phyloP scores from a whole-genome alignment of 2,329 filamentous ascomycete genomes.

The Waltergamsia citrina region DNA sequence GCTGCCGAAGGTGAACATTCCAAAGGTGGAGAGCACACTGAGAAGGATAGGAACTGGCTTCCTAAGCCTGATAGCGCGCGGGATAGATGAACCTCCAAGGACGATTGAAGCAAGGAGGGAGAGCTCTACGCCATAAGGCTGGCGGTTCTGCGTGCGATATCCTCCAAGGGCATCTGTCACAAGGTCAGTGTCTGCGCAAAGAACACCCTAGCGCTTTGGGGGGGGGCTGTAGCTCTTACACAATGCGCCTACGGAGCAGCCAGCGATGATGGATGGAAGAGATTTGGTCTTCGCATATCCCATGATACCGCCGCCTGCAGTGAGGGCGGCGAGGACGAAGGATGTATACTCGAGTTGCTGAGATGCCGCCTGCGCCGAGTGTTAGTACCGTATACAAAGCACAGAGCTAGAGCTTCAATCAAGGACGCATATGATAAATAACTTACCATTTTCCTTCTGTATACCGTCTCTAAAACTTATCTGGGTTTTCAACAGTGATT shows the following conservation, averaged over 20 bases:
- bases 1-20: slow-evolving; percentile 69
- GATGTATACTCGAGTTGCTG: slow-evolving; percentile 47
- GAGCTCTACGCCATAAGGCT: slow-evolving; percentile 78
- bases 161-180: slow-evolving; percentile 63
- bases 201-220: not conserved
- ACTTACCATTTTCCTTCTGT: too few species aligned
- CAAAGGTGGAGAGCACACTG: slow-evolving; percentile 70
- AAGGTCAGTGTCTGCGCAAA: slow-evolving; percentile 2
- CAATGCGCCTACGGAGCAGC: slow-evolving; percentile 65
- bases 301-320: slow-evolving; percentile 76
- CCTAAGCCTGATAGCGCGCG: slow-evolving; percentile 69
- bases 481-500: too few species aligned
- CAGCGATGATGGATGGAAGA: slow-evolving; percentile 77
- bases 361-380: slow-evolving; percentile 7
- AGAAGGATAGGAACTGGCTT: slow-evolving; percentile 81
- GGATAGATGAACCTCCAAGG: slow-evolving; percentile 75
- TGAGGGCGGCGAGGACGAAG: slow-evolving; percentile 70
- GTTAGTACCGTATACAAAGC: not conserved
- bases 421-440: too few species aligned
- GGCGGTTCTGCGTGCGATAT: slow-evolving; percentile 64
- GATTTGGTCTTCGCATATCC: slow-evolving; percentile 82
- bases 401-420: too few species aligned
- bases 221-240: slow-evolving; percentile 27
- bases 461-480: too few species aligned
- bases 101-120: slow-evolving; percentile 83